phyloP scores from a whole-genome alignment of 2,329 filamentous ascomycete genomes.

The Ceratocystis alfenasii region DNA sequence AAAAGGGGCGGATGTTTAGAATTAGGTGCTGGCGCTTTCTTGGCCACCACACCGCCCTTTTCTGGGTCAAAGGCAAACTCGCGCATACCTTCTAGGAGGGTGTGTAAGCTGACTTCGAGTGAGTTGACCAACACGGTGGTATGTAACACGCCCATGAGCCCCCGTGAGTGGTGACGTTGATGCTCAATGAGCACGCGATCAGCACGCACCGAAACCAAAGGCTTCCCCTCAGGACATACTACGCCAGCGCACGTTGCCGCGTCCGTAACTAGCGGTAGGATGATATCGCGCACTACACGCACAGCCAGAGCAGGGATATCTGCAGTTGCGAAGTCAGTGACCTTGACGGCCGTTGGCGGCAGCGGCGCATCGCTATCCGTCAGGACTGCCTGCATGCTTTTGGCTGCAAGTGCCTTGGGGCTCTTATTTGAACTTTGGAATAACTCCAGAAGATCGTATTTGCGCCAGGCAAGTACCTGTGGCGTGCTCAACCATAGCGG shows the following conservation, averaged over 20 bases:
- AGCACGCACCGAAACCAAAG: background rate
- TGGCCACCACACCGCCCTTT: background rate
- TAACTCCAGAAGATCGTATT: constrained; percentile 13
- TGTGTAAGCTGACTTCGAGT: constrained; percentile 14
- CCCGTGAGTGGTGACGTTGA: constrained; percentile 12
- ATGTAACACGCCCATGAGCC: background rate
- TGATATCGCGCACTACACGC: constrained; percentile 12
- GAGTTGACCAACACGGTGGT: constrained; percentile 16
- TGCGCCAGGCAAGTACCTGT: constrained; percentile 14
- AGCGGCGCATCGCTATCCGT: background rate
- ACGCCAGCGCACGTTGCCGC: background rate
- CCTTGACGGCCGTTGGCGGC: background rate
- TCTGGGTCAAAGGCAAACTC: background rate
- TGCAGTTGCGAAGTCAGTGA: constrained; percentile 12
- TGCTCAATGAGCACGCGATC: constrained; percentile 17
- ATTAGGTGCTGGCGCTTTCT: background rate
- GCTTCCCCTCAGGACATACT: background rate
- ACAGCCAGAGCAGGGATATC: constrained; percentile 16
- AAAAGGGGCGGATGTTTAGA: background rate
- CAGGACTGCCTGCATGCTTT: background rate
- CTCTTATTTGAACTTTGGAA: background rate
- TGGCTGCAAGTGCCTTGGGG: background rate
- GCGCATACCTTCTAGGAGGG: constrained; percentile 10
- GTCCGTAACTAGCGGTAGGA: constrained; percentile 11
- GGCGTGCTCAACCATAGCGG: constrained; percentile 13